Evolutionary conservation across 352 stramenopile species (phyloP).

Genomic region (Globisporangium polare): DNA sequence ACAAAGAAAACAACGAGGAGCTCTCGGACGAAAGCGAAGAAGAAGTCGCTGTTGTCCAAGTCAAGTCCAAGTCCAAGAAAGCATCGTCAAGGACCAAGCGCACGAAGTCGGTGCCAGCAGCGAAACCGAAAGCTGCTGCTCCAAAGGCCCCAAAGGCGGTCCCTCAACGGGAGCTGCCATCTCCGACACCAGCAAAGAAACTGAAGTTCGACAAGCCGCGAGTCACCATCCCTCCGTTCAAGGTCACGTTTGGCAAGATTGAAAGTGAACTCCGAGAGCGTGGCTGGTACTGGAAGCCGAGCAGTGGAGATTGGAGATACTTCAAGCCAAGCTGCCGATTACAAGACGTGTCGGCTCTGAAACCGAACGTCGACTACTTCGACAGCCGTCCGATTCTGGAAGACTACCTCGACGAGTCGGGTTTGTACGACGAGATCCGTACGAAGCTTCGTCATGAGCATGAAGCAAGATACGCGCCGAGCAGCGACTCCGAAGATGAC

Average conservation of each 20-base stretch:
- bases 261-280: constrained; percentile 47
- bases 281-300: constrained; percentile 64
- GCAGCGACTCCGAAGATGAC: constrained; percentile 1
- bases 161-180: neutral
- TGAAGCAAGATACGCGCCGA: constrained; percentile 10
- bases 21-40: constrained; percentile 13
- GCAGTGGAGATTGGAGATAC: constrained; percentile 42
- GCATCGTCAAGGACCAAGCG: constrained; percentile 2
- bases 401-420: constrained; percentile 30
- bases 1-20: constrained; percentile 9
- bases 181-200: constrained; percentile 14
- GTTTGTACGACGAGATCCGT: constrained; percentile 38
- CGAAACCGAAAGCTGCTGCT: neutral
- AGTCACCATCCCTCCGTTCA: constrained; percentile 44
- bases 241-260: constrained; percentile 54
- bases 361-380: constrained; percentile 46
- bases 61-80: neutral
- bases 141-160: neutral
- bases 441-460: constrained; percentile 41
- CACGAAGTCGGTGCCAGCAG: constrained; percentile 2
- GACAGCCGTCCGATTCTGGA: constrained; percentile 38
- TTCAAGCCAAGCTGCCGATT: constrained; percentile 32
- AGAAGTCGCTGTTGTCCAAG: constrained; percentile 1
- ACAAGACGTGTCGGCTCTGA: constrained; percentile 17
- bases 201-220: constrained; percentile 9